phyloP scores from a whole-genome alignment of 768 basidiomycete species.

The Hericium erinaceus region DNA sequence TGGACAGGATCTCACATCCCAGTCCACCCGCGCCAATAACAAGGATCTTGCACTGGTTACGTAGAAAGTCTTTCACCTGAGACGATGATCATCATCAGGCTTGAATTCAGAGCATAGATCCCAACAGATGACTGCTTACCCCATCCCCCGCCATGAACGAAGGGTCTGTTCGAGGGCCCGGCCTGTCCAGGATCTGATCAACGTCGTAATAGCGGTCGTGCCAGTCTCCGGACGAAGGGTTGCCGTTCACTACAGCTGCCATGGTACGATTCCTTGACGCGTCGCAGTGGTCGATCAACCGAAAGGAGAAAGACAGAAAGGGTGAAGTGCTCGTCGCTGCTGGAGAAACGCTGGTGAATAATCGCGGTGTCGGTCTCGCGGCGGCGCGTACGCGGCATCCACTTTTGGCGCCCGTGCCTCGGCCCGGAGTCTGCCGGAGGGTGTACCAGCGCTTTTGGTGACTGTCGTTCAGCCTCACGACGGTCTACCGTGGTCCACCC shows the following conservation, averaged over 20 bases:
- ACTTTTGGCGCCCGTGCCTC: no score
- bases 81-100: not conserved
- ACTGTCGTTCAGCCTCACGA: no score
- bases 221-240: slow-evolving; percentile 35
- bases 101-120: not conserved
- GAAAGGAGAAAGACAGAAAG: not conserved
- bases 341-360: no score
- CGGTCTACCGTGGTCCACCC: no score
- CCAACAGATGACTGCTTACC: slow-evolving; percentile 33
- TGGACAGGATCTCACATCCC: slow-evolving; percentile 95
- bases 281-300: not conserved
- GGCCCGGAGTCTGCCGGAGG: no score
- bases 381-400: no score
- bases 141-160: slow-evolving; percentile 74
- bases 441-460: no score
- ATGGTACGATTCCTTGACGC: not conserved
- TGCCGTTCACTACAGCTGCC: slow-evolving; percentile 24
- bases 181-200: slow-evolving; percentile 76
- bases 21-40: slow-evolving; percentile 98
- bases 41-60: slow-evolving; percentile 81
- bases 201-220: slow-evolving; percentile 67
- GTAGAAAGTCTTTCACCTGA: slow-evolving; percentile 82
- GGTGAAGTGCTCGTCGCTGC: no score
- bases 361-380: no score
- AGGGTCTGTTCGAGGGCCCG: slow-evolving; percentile 85